Evolutionary conservation across 345 rosid genomes (phyloP).

Genomic region (Cardamine occulta): DNA sequence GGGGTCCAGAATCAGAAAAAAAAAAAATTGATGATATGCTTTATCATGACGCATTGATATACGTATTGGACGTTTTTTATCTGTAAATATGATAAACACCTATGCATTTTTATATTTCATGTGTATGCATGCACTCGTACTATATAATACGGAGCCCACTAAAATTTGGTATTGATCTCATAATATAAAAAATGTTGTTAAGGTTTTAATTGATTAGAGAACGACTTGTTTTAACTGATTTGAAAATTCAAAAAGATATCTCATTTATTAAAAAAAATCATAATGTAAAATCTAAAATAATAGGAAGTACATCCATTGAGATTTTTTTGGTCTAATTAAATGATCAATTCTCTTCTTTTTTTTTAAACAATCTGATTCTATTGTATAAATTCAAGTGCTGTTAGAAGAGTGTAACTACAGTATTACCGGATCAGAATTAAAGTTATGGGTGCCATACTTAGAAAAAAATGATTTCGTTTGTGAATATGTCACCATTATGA

Average conservation of each 20-base stretch:
- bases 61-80: constrained; percentile 3
- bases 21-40: no score
- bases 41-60: neutral
- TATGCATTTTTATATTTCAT: neutral
- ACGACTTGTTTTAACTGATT: no score
- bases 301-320: no score
- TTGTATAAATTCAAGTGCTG: neutral
- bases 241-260: no score
- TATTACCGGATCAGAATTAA: neutral
- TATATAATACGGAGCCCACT: constrained; percentile 8
- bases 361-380: neutral
- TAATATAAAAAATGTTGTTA: neutral
- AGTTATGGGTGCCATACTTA: neutral
- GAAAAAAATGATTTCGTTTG: neutral
- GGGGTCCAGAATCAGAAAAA: no score
- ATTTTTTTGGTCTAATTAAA: no score
- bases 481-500: neutral
- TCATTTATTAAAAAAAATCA: neutral
- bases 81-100: neutral
- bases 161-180: neutral
- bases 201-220: neutral
- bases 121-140: neutral
- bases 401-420: neutral
- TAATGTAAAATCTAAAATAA: neutral
- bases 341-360: no score